These are phyloP conservation scores for Amanita subjunquillea DNA, from an alignment of 768 basidiomycete species.

Conservation along the genomic window DNA sequence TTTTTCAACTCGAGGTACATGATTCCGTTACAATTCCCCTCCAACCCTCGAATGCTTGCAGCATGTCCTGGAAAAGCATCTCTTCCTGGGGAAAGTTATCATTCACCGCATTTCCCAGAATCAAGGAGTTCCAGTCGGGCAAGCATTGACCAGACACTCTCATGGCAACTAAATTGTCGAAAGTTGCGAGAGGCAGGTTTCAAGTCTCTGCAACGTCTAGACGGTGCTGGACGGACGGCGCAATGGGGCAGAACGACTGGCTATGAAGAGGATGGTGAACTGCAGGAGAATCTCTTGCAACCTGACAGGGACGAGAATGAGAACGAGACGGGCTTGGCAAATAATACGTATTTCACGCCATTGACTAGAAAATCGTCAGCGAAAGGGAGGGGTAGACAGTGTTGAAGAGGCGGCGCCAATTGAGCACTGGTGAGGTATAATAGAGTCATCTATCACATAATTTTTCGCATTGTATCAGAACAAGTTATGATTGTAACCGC, in stretches of 20 bases:
- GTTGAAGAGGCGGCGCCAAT: conserved; percentile 32
- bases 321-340: conserved; percentile 21
- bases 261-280: conserved; percentile 33
- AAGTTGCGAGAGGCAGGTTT: conserved; percentile 53
- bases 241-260: conserved; percentile 34
- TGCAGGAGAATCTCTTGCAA: conserved; percentile 13
- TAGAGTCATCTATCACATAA: background rate
- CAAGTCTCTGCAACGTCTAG: conserved; percentile 58
- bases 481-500: background rate
- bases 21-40: conserved; percentile 81
- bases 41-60: conserved; percentile 67
- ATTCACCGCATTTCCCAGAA: conserved; percentile 15
- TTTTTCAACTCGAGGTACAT: conserved; percentile 88
- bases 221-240: conserved; percentile 48
- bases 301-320: conserved; percentile 25
- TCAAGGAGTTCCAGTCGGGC: conserved; percentile 28
- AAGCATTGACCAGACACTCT: conserved; percentile 26
- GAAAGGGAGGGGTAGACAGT: conserved; percentile 44
- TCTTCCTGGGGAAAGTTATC: conserved; percentile 22
- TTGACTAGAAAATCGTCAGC: conserved; percentile 59
- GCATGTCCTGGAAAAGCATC: conserved; percentile 46
- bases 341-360: conserved; percentile 41
- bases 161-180: conserved; percentile 50
- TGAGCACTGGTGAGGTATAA: conserved; percentile 7
- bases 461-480: background rate